phyloP scores from a whole-genome alignment of 2,329 filamentous ascomycete genomes.

The Aureobasidium melanogenum region DNA sequence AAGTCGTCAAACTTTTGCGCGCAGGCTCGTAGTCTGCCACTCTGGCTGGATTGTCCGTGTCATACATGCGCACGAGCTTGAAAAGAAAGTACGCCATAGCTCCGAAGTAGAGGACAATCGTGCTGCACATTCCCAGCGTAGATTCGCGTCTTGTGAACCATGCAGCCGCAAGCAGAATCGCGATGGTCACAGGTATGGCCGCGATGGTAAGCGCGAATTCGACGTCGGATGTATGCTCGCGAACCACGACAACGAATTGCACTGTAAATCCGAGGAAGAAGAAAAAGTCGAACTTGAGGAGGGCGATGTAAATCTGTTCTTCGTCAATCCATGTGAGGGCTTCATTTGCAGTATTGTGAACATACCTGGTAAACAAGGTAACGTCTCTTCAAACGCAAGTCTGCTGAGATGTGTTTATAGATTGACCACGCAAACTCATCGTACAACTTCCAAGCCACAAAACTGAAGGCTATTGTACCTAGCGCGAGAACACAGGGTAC shows the following conservation, averaged over 20 bases:
- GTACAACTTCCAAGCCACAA: conserved; percentile 89
- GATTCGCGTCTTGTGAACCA: conserved; percentile 80
- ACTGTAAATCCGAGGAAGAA: conserved; percentile 99
- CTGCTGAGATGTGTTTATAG: conserved; percentile 96
- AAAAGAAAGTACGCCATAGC: conserved; percentile 94
- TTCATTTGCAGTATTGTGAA: conserved; percentile 16
- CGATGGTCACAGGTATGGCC: conserved; percentile 83
- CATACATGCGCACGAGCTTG: conserved; percentile 95
- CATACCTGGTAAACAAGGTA: conserved; percentile 90
- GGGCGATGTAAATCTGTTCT: conserved; percentile 82
- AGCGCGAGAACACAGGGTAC: conserved; percentile 78
- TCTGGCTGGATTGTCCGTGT: conserved; percentile 35
- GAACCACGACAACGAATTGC: conserved; percentile 92
- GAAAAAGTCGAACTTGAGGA: conserved; percentile 99
- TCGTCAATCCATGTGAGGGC: conserved; percentile 15
- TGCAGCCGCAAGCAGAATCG: conserved; percentile 76
- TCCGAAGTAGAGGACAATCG: conserved; percentile 79
- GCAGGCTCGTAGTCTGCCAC: conserved; percentile 62
- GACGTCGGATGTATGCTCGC: conserved; percentile 55
- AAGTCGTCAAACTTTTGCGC: conserved; percentile 78
- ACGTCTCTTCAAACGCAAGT: conserved; percentile 91
- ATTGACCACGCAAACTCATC: conserved; percentile 99
- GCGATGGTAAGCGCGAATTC: conserved; percentile 83
- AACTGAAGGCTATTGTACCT: conserved; percentile 61
- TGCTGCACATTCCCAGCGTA: conserved; percentile 62